Conservation (phyloP, 73 alveolate genomes). For the Paramecium octaurelia region DNA sequence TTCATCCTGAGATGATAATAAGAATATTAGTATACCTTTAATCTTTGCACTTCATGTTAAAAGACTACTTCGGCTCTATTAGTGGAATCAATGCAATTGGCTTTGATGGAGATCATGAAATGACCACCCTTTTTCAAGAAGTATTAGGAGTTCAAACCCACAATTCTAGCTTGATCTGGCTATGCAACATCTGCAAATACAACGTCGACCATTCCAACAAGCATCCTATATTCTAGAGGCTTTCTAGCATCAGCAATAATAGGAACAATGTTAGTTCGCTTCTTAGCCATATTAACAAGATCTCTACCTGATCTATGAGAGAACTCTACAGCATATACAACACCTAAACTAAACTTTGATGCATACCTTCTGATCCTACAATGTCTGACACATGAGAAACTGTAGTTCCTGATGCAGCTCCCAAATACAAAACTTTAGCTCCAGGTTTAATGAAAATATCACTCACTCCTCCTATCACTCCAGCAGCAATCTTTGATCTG, state of each 20-base stretch:
- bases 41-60: constrained; percentile 85
- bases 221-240: constrained; percentile 98
- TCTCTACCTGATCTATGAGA: constrained; percentile 99
- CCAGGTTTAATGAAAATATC: constrained; percentile 98
- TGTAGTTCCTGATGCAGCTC: constrained; percentile 99
- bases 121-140: constrained; percentile 96
- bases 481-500: constrained; percentile 99
- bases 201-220: constrained; percentile 98
- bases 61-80: constrained; percentile 98
- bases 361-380: constrained; percentile 90
- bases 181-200: constrained; percentile 99
- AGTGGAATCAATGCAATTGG: constrained; percentile 98
- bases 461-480: constrained; percentile 94
- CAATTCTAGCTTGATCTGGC: constrained; percentile 98
- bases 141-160: constrained; percentile 89
- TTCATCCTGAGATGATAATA: constrained; percentile 67
- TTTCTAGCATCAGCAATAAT: constrained; percentile 99
- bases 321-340: constrained; percentile 99
- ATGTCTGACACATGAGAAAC: constrained; percentile 99
- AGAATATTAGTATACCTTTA: constrained; percentile 48
- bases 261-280: constrained; percentile 93
- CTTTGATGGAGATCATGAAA: constrained; percentile 96
- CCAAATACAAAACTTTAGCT: constrained; percentile 86
- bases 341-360: neutral
- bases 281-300: constrained; percentile 95